These are phyloP conservation scores for Petunia secreta DNA, from an alignment of 257 asterid genomes.

Conservation along the genomic window DNA sequence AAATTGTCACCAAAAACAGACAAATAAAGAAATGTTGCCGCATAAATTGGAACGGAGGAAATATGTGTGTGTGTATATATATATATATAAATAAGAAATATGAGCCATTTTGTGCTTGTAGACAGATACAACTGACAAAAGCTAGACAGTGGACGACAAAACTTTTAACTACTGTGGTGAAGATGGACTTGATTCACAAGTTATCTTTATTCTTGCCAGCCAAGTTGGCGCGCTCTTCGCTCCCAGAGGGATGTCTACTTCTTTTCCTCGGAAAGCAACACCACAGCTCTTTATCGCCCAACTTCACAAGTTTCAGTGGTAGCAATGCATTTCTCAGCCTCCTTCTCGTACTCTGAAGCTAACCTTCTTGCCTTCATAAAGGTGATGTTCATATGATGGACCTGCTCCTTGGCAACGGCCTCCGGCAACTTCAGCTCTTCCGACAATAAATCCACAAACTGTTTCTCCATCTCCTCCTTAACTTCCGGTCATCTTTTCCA, in stretches of 20 bases:
- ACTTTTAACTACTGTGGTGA: neutral
- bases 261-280: constrained; percentile 69
- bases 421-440: constrained; percentile 92
- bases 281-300: constrained; percentile 77
- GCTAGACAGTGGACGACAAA: neutral
- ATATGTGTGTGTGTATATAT: too few relatives aligned
- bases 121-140: constrained; percentile 11
- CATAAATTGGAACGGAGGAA: too few relatives aligned
- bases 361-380: constrained; percentile 79
- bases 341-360: constrained; percentile 85
- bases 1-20: too few relatives aligned
- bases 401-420: constrained; percentile 61
- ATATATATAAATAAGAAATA: neutral
- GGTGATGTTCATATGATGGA: constrained; percentile 80
- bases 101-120: constrained; percentile 17
- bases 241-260: constrained; percentile 79
- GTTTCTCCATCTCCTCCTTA: constrained; percentile 95
- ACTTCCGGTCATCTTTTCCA: constrained; percentile 95
- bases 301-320: constrained; percentile 95
- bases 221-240: constrained; percentile 77
- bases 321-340: constrained; percentile 87
- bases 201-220: constrained; percentile 74
- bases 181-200: neutral
- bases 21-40: too few relatives aligned
- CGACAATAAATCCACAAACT: constrained; percentile 74